These are phyloP conservation scores for Graphilbum fragrans DNA, from an alignment of 2,329 filamentous ascomycete species.

Conservation along the genomic window DNA sequence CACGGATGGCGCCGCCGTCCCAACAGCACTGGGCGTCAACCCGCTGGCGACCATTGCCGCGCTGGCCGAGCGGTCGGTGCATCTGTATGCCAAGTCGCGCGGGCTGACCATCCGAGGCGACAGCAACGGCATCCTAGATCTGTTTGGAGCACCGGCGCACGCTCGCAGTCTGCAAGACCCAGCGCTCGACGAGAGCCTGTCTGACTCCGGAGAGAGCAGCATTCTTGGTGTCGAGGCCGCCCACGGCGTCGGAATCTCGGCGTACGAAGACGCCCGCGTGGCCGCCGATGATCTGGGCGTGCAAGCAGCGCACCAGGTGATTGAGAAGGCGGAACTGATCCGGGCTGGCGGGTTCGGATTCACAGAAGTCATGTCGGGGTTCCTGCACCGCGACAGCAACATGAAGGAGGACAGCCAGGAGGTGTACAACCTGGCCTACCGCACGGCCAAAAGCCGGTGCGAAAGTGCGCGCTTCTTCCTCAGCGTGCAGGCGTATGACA, in stretches of 20 bases:
- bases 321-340: constrained; percentile 28
- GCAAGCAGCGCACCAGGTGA: constrained; percentile 21
- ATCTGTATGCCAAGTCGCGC: constrained; percentile 29
- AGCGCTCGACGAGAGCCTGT: neutral
- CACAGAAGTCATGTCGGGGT: constrained; percentile 53
- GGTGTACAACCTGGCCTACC: constrained; percentile 41
- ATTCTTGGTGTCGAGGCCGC: constrained; percentile 1
- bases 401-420: constrained; percentile 30
- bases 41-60: constrained; percentile 59
- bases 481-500: constrained; percentile 43
- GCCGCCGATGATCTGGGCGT: constrained; percentile 25
- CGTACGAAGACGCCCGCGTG: constrained; percentile 11
- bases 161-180: constrained; percentile 6
- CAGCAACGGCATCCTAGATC: constrained; percentile 35
- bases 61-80: constrained; percentile 51
- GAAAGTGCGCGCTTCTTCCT: constrained; percentile 47
- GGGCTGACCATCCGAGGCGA: constrained; percentile 31
- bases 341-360: constrained; percentile 43
- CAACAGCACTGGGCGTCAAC: constrained; percentile 51
- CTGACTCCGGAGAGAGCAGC: constrained; percentile 4
- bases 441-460: constrained; percentile 38
- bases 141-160: constrained; percentile 39
- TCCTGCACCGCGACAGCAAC: constrained; percentile 34
- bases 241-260: neutral
- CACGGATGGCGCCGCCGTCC: constrained; percentile 49